Evolutionary conservation across 345 rosid genomes (phyloP), one percentile per base, ranked within the genome.

Genomic region (Boechera divaricarpa): DNA sequence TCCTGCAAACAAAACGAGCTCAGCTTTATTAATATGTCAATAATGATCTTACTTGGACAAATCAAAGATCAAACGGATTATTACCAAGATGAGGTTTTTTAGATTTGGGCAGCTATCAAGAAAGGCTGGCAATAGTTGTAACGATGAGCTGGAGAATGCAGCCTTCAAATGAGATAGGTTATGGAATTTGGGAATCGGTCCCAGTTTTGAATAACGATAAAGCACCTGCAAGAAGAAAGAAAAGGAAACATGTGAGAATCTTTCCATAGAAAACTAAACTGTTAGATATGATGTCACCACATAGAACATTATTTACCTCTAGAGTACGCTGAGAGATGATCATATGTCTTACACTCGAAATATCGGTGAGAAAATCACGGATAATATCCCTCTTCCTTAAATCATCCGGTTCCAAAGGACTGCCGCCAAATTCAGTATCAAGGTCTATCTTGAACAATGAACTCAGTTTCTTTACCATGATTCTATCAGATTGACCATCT

Each of bases 71-170:
- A 18, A 51, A 51, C 12, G 28, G 5, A 24, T 15, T 49, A 21
- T 72, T 61, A 72, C 60, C 62, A 73, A 6, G 21, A 51, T 21
- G 15, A 73, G 62, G 1, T 11, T 16, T 28, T 39, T 73, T 42
- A 73, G 42, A 52, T 73, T 73, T 4, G 63, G 77, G 13, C 31
- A 62, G 49, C 62, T 62, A 10, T 73, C 62, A 63, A 73, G 62
- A 73, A 62, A 73, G 15, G 5, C 10, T 29, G 44, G 69, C 6
- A 63, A 39, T 0, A 38, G 21, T 7, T 52, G 9, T 63, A 63
- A 39, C 15, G 2, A 6, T 7, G 13, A 0, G 24, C 7, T 12
- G 0, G 33, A 28, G 33, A 73, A 41, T 0, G 2, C n/a, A 28
- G 28, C 77, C 0, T 73, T 12, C 60, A 73, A 36, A 63, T 10